Percentiles rank a stretch among this genome's conserved stretches.
These are phyloP conservation scores for Venturia oleaginea DNA, from an alignment of 2,329 filamentous ascomycete genomes.

Conservation along the genomic window DNA sequence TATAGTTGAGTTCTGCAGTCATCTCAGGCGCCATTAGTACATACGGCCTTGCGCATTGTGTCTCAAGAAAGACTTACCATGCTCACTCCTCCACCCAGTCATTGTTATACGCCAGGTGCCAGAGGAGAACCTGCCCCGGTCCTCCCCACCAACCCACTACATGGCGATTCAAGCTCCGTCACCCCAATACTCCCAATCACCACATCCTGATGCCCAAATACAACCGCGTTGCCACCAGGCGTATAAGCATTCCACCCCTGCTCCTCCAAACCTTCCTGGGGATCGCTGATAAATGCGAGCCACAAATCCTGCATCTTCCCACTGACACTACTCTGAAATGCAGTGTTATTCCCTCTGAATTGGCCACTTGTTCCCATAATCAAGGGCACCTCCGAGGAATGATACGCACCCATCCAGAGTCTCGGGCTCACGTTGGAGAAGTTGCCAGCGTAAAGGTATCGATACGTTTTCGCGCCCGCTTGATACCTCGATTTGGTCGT, in stretches of 20 bases:
- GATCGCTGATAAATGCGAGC: constrained; percentile 28
- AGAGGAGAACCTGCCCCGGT: neutral
- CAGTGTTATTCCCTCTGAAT: neutral
- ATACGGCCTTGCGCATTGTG: no score
- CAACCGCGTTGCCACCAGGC: constrained; percentile 11
- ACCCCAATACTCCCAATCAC: constrained; percentile 19
- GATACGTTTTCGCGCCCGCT: constrained; percentile 22
- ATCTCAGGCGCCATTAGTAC: no score
- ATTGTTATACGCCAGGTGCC: constrained; percentile 27
- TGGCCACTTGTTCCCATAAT: constrained; percentile 11
- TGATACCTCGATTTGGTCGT: constrained; percentile 17
- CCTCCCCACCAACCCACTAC: constrained; percentile 14
- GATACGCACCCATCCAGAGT: constrained; percentile 29
- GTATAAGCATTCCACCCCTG: constrained; percentile 27
- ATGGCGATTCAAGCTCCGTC: constrained; percentile 19
- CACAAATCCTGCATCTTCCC: constrained; percentile 29
- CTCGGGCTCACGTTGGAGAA: constrained; percentile 27
- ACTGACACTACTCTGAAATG: neutral
- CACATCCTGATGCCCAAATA: neutral
- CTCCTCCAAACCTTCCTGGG: constrained; percentile 22
- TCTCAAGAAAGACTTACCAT: no score
- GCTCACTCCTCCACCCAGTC: no score
- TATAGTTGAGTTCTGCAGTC: no score
- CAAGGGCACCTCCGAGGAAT: constrained; percentile 18
- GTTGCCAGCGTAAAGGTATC: constrained; percentile 30